Conservation (phyloP, 2,329 filamentous ascomycete species). For the Emergomyces africanus region DNA sequence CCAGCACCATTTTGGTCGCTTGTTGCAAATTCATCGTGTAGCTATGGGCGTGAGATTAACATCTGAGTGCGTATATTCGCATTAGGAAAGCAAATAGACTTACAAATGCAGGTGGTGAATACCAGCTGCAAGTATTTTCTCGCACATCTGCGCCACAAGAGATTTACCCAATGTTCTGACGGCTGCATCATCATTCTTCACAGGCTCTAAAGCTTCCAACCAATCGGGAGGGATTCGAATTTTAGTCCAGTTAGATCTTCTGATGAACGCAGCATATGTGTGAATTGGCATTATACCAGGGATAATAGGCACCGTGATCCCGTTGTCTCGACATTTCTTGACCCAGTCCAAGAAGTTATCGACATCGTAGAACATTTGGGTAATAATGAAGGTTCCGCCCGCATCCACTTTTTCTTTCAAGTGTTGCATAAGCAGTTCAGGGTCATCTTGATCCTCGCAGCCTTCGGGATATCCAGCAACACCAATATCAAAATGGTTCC, state of each 20-base stretch:
- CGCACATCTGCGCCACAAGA: constrained; percentile 80
- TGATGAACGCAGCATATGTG: constrained; percentile 84
- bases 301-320: constrained; percentile 72
- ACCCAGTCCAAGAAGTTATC: constrained; percentile 94
- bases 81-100: constrained; percentile 14
- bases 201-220: constrained; percentile 70
- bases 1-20: constrained; percentile 84
- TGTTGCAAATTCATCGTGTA: constrained; percentile 99
- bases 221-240: constrained; percentile 70
- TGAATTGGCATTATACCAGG: constrained; percentile 90
- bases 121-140: constrained; percentile 67
- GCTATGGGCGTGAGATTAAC: constrained; percentile 19
- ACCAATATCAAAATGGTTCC: constrained; percentile 91
- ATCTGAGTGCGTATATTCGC: background rate
- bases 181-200: constrained; percentile 93
- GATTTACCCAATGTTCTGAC: constrained; percentile 82
- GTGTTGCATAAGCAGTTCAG: constrained; percentile 74
- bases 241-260: constrained; percentile 83
- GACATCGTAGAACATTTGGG: constrained; percentile 98
- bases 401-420: constrained; percentile 96
- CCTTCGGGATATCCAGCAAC: constrained; percentile 96
- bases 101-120: constrained; percentile 83
- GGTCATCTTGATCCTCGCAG: constrained; percentile 81
- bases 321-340: constrained; percentile 67
- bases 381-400: constrained; percentile 86